Base-by-base conservation (phyloP, 2,329 filamentous ascomycete species). In the Colletotrichum sp. region DNA sequence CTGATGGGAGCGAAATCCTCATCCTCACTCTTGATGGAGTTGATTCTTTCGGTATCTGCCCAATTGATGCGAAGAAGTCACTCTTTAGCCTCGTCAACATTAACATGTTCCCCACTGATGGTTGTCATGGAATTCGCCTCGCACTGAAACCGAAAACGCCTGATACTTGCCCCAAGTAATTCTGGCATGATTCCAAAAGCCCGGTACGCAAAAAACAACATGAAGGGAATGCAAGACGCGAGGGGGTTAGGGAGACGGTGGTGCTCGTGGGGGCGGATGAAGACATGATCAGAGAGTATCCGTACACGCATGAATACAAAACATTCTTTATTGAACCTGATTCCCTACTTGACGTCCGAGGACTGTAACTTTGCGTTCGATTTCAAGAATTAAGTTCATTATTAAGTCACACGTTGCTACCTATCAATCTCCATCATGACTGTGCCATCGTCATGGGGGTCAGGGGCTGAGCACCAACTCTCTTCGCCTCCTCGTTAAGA, bases 401-500 rank as follows among this genome's bases (percentile, higher is more conserved):
- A 22, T 52, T 8, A 11, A 52, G n/a, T 52, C 0, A 1, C n/a
- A 0, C n/a, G n/a, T 0, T 52, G 44, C n/a, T 52, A 39, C 36
- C 36, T 39, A 63, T 25, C 30, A 36, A 36, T 32, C 19, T 63
- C 16, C 16, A 5, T 34, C 19, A 63, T 63, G 27, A 59, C 19
- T 61, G 36, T 4, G 6, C 52, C 44, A 5, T 27, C 19, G 44
- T 19, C 12, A 71, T 72, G 4, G 70, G 25, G 30, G 70, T 61
- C 32, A 77, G 4, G 1, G 71, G 62, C 7, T 80, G 77, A 27
- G 84, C 87, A 0, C 87, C 87, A 12, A 90, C 87, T 69, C 79
- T 85, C 12, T 80, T 82, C 0, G 90, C 91, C 80, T 92, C 91
- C 9, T 84, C 84, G 77, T 92, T 91, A 69, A 92, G 79, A 0